Percentiles rank a stretch among this genome's conserved stretches.
Conservation (phyloP, 345 rosid species). For the Lumnitzera racemosa region DNA sequence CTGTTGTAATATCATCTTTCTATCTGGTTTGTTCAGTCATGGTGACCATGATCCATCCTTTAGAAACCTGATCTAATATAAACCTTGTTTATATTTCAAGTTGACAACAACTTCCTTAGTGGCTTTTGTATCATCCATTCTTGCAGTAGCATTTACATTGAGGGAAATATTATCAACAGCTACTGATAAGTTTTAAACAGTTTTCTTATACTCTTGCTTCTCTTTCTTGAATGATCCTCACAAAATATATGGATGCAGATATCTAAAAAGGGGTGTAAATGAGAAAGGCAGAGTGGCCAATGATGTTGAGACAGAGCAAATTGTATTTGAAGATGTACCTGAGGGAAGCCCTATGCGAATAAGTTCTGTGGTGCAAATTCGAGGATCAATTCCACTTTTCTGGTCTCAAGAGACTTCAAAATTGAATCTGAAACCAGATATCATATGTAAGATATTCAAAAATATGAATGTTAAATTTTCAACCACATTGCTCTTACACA, state of each 20-base stretch:
- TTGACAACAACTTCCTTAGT: too few species aligned
- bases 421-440: conserved; percentile 85
- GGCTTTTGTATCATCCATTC: too few species aligned
- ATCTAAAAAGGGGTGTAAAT: conserved; percentile 86
- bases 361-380: conserved; percentile 89
- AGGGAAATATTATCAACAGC: too few species aligned
- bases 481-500: conserved; percentile 8
- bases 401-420: conserved; percentile 99
- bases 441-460: conserved; percentile 49
- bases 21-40: background rate
- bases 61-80: too few species aligned
- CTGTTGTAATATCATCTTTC: background rate
- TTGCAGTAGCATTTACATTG: too few species aligned
- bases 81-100: too few species aligned
- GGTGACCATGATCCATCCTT: too few species aligned
- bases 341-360: conserved; percentile 55
- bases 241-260: conserved; percentile 28
- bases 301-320: conserved; percentile 98
- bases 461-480: conserved; percentile 3
- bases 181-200: too few species aligned
- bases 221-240: background rate
- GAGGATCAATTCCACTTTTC: conserved; percentile 96
- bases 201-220: too few species aligned
- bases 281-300: conserved; percentile 99
- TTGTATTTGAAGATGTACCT: conserved; percentile 81